Percentiles rank a stretch among this genome's conserved stretches.
phyloP scores from a whole-genome alignment of 208 protist species.

The Herpetomonas tarakana region DNA sequence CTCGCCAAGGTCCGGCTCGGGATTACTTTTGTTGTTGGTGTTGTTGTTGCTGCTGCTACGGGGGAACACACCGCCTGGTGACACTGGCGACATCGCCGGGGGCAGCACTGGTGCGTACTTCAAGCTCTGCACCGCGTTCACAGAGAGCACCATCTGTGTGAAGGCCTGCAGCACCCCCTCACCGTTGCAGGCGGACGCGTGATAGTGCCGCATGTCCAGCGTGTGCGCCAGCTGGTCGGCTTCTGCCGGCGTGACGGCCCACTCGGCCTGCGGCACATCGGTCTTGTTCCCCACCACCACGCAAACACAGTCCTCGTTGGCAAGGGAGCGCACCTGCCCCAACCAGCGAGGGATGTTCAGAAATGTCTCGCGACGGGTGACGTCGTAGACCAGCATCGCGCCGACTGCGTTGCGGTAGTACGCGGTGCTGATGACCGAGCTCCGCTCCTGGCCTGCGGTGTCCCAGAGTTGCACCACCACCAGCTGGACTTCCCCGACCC shows the following conservation, averaged over 20 bases:
- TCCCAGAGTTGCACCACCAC: slow-evolving; percentile 80
- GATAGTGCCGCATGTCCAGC: slow-evolving; percentile 41
- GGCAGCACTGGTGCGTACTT: slow-evolving; percentile 3
- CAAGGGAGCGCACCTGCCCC: slow-evolving; percentile 23
- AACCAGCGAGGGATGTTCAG: slow-evolving; percentile 33
- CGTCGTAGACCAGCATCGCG: slow-evolving; percentile 46
- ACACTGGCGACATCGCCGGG: background rate
- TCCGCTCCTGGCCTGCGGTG: slow-evolving; percentile 52
- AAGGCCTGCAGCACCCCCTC: slow-evolving; percentile 40
- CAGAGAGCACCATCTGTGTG: slow-evolving; percentile 36
- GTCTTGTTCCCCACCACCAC: slow-evolving; percentile 47
- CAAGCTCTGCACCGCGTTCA: slow-evolving; percentile 36
- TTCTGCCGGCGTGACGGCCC: slow-evolving; percentile 8
- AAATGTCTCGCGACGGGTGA: slow-evolving; percentile 30
- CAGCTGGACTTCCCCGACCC: slow-evolving; percentile 29
- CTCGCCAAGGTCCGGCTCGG: background rate
- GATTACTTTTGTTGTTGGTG: background rate
- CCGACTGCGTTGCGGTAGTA: slow-evolving; percentile 53
- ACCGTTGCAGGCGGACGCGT: slow-evolving; percentile 31
- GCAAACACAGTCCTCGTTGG: slow-evolving; percentile 35
- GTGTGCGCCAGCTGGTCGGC: slow-evolving; percentile 35
- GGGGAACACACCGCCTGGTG: too few species aligned
- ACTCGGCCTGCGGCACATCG: slow-evolving; percentile 17
- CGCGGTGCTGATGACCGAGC: slow-evolving; percentile 29
- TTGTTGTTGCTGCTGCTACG: too few species aligned